phyloP scores from a whole-genome alignment of 441 rosid genomes.

The Raphanus hybrid region DNA sequence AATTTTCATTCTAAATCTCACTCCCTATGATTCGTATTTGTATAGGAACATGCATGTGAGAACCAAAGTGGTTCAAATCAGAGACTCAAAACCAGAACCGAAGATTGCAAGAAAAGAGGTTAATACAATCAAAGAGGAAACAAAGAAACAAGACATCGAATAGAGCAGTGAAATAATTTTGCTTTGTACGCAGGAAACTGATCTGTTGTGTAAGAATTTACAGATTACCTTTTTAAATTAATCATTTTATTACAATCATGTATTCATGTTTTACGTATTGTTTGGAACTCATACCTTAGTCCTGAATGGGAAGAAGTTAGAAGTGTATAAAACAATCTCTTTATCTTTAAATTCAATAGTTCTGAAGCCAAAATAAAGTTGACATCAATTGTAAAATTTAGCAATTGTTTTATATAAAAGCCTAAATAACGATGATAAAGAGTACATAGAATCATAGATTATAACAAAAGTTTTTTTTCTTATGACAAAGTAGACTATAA shows the following conservation, averaged over 20 bases:
- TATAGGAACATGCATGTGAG: not conserved
- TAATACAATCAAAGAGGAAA: not conserved
- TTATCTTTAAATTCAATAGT: not conserved
- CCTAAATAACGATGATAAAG: not conserved
- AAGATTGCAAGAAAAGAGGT: not conserved
- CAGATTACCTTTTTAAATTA: not conserved
- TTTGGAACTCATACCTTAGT: not conserved
- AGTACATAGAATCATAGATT: not conserved
- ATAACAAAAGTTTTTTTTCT: too few relatives aligned
- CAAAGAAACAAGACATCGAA: not conserved
- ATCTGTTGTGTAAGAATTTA: not conserved
- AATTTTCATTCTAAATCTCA: too few relatives aligned
- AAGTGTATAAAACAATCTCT: not conserved
- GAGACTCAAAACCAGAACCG: not conserved
- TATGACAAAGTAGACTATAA: not conserved
- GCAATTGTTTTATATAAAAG: not conserved
- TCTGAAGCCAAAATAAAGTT: too few relatives aligned
- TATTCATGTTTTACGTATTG: not conserved
- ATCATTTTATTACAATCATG: not conserved
- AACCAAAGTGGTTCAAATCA: not conserved
- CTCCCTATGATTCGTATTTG: too few relatives aligned
- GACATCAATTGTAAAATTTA: not conserved
- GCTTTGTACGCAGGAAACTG: not conserved
- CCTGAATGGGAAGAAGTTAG: not conserved
- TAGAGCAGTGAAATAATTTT: not conserved